Evolutionary conservation across 495 filamentous ascomycete species (phyloP).

Genomic region (Annulohypoxylon bovei): DNA sequence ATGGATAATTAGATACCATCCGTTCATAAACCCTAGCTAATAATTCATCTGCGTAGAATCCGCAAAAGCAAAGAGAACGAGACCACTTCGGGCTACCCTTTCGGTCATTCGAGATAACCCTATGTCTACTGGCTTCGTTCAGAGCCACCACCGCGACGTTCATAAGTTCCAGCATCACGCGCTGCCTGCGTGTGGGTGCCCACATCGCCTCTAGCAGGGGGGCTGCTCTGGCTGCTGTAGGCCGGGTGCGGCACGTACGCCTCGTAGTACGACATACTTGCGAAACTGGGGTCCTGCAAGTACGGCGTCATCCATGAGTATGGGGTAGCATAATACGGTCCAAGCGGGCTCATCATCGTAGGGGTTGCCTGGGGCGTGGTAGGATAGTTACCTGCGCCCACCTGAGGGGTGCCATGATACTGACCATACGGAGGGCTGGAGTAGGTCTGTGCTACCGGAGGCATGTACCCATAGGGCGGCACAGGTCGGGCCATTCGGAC

Average conservation of each 20-base stretch:
- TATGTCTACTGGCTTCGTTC: background rate
- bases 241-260: background rate
- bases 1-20: constrained; percentile 6
- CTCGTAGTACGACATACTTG: constrained; percentile 1
- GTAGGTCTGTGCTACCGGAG: constrained; percentile 2
- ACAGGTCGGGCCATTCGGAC: background rate
- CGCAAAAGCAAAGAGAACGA: background rate
- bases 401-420: background rate
- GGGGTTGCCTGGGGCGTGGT: constrained; percentile 23
- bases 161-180: background rate
- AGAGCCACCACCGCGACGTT: background rate
- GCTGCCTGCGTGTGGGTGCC: background rate
- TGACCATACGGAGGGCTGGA: background rate
- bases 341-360: constrained; percentile 12
- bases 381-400: background rate
- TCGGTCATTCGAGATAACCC: background rate
- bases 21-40: background rate
- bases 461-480: constrained; percentile 4
- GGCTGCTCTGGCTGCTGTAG: background rate
- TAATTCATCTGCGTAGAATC: background rate
- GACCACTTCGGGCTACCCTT: background rate
- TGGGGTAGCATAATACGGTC: constrained; percentile 11
- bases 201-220: background rate
- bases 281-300: constrained; percentile 27
- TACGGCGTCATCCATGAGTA: constrained; percentile 33